A percentile compares a stretch with the other conserved stretches of the same genome.
Evolutionary conservation across 2,329 filamentous ascomycete genomes (phyloP).

Genomic region (Myriangium duriaei): DNA sequence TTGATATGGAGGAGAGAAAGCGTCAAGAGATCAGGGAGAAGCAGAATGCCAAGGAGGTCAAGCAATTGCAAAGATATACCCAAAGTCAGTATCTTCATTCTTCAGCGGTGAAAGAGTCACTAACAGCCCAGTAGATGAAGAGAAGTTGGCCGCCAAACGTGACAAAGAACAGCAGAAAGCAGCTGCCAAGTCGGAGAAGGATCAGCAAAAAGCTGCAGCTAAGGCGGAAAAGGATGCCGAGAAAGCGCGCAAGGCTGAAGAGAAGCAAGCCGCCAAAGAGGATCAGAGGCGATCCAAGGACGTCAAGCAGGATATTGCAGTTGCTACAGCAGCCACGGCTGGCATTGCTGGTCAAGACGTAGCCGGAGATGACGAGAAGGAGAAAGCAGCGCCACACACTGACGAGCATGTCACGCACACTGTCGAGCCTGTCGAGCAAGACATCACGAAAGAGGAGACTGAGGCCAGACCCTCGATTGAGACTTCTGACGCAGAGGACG

Average conservation of each 20-base stretch:
- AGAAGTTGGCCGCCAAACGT: slow-evolving; percentile 36
- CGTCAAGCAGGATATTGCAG: slow-evolving; percentile 17
- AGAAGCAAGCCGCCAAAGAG: slow-evolving; percentile 37
- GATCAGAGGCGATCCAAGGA: slow-evolving; percentile 41
- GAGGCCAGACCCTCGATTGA: too few relatives aligned
- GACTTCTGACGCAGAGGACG: slow-evolving; percentile 3
- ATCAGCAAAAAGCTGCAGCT: slow-evolving; percentile 34
- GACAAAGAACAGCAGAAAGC: slow-evolving; percentile 40
- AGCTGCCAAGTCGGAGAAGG: slow-evolving; percentile 29
- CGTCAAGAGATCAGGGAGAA: slow-evolving; percentile 47
- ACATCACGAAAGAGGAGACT: too few relatives aligned
- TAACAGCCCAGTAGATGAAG: slow-evolving; percentile 35
- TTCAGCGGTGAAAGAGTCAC: background rate
- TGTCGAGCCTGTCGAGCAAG: slow-evolving; percentile 3
- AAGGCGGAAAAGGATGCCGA: slow-evolving; percentile 29
- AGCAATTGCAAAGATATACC: slow-evolving; percentile 33
- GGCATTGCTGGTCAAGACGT: background rate
- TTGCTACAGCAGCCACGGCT: slow-evolving; percentile 10
- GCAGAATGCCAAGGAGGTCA: slow-evolving; percentile 33
- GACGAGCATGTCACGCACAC: slow-evolving; percentile 2
- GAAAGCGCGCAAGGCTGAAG: slow-evolving; percentile 40
- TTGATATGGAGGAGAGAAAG: slow-evolving; percentile 54
- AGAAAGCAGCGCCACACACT: slow-evolving; percentile 2
- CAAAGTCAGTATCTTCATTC: slow-evolving; percentile 40
- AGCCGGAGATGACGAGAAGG: background rate